Evolutionary conservation across 768 basidiomycete genomes (phyloP).

Genomic region (Kwoniella bestiolae): DNA sequence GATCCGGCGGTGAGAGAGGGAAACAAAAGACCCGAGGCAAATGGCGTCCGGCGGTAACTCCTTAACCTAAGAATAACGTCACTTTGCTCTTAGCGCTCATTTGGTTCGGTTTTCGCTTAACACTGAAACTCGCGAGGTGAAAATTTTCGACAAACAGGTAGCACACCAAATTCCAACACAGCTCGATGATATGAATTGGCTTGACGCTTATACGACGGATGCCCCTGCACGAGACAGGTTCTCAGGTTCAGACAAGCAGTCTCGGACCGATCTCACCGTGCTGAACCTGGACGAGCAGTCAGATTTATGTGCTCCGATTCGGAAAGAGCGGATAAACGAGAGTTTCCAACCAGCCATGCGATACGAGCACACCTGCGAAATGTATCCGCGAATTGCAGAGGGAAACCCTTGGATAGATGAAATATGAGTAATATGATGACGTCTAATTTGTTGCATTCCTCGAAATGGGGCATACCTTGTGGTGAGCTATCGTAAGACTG

Average conservation of each 20-base stretch:
- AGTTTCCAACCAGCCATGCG: too few species aligned
- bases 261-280: not conserved
- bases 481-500: not conserved
- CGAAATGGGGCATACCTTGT: too few species aligned
- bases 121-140: not conserved
- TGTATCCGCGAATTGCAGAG: too few species aligned
- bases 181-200: not conserved
- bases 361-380: too few species aligned
- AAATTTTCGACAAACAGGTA: not conserved
- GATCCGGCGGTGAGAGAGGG: conserved; percentile 4
- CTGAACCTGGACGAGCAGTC: too few species aligned
- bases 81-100: not conserved
- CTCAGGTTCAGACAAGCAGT: not conserved
- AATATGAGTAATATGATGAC: not conserved
- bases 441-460: too few species aligned
- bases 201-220: not conserved
- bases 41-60: not conserved
- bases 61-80: not conserved
- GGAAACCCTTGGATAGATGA: not conserved
- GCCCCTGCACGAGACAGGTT: not conserved
- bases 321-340: too few species aligned
- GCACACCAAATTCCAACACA: not conserved
- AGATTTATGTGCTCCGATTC: too few species aligned
- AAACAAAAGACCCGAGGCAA: conserved; percentile 5
- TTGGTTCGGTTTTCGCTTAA: conserved; percentile 4